Conservation (phyloP, 2,329 filamentous ascomycete genomes). For the Aspergillaceae sp. region DNA sequence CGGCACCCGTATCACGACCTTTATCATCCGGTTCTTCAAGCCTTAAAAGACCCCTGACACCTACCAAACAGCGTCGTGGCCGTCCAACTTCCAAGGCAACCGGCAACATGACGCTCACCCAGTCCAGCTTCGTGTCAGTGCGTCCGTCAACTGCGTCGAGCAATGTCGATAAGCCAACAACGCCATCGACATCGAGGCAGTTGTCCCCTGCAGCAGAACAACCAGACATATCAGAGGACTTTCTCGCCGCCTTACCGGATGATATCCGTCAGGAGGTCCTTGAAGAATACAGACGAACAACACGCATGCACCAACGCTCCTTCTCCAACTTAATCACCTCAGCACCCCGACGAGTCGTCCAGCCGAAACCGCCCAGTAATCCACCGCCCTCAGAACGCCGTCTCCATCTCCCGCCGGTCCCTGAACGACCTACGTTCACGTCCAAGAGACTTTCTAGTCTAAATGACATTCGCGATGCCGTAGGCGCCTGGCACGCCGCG, state of each 20-base stretch:
- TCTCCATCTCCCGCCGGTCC: slow-evolving; percentile 39
- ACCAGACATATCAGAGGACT: slow-evolving; percentile 53
- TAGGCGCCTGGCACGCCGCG: slow-evolving; percentile 66
- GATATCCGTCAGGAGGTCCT: slow-evolving; percentile 72
- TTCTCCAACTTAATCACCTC: slow-evolving; percentile 41
- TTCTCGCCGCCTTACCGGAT: slow-evolving; percentile 73
- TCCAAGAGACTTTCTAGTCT: slow-evolving; percentile 46
- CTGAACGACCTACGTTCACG: slow-evolving; percentile 54
- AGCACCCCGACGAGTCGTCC: slow-evolving; percentile 11
- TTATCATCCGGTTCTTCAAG: slow-evolving; percentile 27
- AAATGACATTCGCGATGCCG: slow-evolving; percentile 61
- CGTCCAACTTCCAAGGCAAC: slow-evolving; percentile 46
- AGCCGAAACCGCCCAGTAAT: slow-evolving; percentile 9
- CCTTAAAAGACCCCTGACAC: slow-evolving; percentile 46
- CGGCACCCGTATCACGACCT: slow-evolving; percentile 44
- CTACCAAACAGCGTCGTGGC: slow-evolving; percentile 57
- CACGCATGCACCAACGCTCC: slow-evolving; percentile 48
- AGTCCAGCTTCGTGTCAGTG: slow-evolving; percentile 60
- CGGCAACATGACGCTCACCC: slow-evolving; percentile 54
- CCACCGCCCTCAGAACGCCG: slow-evolving; percentile 15
- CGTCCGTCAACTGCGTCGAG: slow-evolving; percentile 10
- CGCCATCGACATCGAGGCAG: slow-evolving; percentile 10
- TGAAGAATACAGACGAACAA: slow-evolving; percentile 55
- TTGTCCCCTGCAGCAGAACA: slow-evolving; percentile 20
- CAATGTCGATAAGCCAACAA: slow-evolving; percentile 8